phyloP scores from a whole-genome alignment of 164 flowering plant species.

The Dillenia turbinata region DNA sequence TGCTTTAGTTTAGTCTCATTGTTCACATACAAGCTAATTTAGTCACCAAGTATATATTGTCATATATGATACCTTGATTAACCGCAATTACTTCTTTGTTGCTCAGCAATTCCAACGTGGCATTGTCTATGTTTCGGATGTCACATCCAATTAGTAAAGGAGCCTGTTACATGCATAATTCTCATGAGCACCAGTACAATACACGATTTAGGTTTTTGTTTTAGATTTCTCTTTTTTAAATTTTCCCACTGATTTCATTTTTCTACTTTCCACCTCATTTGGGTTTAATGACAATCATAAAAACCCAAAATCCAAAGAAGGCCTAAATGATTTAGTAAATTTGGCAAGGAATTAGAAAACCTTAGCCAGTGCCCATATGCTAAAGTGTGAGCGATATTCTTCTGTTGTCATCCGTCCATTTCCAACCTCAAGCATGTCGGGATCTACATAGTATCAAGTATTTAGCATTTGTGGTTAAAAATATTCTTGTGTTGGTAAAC shows the following conservation, averaged over 20 bases:
- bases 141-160: slow-evolving; percentile 81
- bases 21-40: no score
- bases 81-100: slow-evolving; percentile 76
- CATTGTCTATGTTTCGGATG: slow-evolving; percentile 40
- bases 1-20: no score
- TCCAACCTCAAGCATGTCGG: slow-evolving; percentile 93
- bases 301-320: no score
- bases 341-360: slow-evolving; percentile 18
- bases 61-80: slow-evolving; percentile 53
- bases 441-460: slow-evolving; percentile 35
- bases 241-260: no score
- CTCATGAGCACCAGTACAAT: no score
- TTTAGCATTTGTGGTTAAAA: no score
- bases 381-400: slow-evolving; percentile 81
- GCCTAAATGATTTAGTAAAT: not conserved
- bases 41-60: no score
- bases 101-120: slow-evolving; percentile 39
- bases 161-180: slow-evolving; percentile 37
- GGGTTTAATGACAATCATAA: no score
- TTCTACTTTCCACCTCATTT: no score
- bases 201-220: no score
- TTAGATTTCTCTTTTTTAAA: no score
- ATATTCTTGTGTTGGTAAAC: no score
- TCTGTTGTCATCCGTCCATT: slow-evolving; percentile 77
- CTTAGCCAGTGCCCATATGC: slow-evolving; percentile 86